A percentile compares a stretch with the other conserved stretches of the same genome.
phyloP scores from a whole-genome alignment of 345 rosid genomes.

The Stellera chamaejasme region DNA sequence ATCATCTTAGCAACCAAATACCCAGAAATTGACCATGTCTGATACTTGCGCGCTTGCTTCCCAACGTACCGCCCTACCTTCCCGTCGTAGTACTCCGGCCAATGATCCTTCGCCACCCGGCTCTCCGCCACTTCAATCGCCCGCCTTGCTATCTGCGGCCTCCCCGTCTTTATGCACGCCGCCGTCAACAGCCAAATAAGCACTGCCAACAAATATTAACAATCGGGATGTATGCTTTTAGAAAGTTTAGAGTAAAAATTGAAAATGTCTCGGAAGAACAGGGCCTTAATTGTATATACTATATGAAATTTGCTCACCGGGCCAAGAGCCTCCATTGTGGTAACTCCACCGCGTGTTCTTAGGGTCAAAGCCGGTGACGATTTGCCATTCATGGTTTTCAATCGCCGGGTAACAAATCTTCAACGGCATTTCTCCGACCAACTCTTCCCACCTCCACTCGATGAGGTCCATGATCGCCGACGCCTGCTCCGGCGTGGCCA shows the following conservation, averaged over 20 bases:
- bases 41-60: constrained; percentile 59
- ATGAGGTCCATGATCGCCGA: constrained; percentile 67
- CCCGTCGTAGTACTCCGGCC: constrained; percentile 75
- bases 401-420: constrained; percentile 63
- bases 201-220: constrained; percentile 29
- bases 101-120: constrained; percentile 45
- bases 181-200: constrained; percentile 62
- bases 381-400: constrained; percentile 54
- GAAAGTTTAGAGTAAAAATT: too few relatives aligned
- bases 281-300: too few relatives aligned
- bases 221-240: too few relatives aligned
- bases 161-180: constrained; percentile 57
- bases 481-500: constrained; percentile 55
- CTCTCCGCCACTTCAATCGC: constrained; percentile 48
- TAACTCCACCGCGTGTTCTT: constrained; percentile 68
- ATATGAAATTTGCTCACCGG: constrained; percentile 42
- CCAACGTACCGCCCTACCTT: constrained; percentile 43
- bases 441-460: constrained; percentile 60
- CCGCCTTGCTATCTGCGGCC: constrained; percentile 55
- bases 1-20: constrained; percentile 63
- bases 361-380: constrained; percentile 56
- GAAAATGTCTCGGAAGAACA: too few relatives aligned
- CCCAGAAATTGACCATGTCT: constrained; percentile 68
- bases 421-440: constrained; percentile 68
- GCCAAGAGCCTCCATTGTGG: constrained; percentile 76